Evolutionary conservation across 768 basidiomycete genomes (phyloP).

Genomic region (Lactarius evosmus): DNA sequence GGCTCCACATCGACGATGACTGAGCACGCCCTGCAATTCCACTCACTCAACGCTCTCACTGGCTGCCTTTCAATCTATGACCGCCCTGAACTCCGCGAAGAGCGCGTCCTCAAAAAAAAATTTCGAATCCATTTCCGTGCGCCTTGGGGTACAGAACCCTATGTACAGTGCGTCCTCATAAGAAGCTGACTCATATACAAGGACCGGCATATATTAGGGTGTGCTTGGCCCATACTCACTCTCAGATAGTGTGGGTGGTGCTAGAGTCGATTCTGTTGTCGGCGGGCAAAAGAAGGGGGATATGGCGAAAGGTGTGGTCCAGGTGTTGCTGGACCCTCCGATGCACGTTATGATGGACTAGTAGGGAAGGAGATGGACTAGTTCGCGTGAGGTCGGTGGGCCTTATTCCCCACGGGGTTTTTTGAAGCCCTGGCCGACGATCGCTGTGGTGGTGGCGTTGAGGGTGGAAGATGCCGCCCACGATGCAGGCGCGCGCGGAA

Average conservation of each 20-base stretch:
- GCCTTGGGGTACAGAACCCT: too few relatives aligned
- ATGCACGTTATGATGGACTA: too few relatives aligned
- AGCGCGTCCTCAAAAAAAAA: too few relatives aligned
- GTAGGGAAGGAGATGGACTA: not conserved
- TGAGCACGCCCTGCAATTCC: not conserved
- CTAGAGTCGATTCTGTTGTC: conserved; percentile 4
- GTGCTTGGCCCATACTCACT: not conserved
- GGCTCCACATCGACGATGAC: not conserved
- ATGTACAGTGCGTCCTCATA: too few relatives aligned
- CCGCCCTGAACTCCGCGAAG: conserved; percentile 12
- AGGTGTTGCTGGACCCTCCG: not conserved
- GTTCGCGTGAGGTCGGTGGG: conserved; percentile 11
- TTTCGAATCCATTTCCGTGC: too few relatives aligned
- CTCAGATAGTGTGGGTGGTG: not conserved
- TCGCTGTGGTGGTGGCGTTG: not conserved
- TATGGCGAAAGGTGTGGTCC: not conserved
- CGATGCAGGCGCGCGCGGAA: too few relatives aligned
- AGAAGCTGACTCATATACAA: conserved; percentile 10
- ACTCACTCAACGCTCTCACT: not conserved
- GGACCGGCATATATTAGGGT: not conserved
- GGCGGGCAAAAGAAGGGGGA: conserved; percentile 7
- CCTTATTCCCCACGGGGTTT: conserved; percentile 13
- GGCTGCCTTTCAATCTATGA: not conserved
- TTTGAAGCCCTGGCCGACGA: conserved; percentile 7
- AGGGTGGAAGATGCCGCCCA: not conserved